Percentiles rank a stretch among this genome's conserved stretches.
Conservation (phyloP, 176 grass and related monocot genomes). For the Avena eriantha region DNA sequence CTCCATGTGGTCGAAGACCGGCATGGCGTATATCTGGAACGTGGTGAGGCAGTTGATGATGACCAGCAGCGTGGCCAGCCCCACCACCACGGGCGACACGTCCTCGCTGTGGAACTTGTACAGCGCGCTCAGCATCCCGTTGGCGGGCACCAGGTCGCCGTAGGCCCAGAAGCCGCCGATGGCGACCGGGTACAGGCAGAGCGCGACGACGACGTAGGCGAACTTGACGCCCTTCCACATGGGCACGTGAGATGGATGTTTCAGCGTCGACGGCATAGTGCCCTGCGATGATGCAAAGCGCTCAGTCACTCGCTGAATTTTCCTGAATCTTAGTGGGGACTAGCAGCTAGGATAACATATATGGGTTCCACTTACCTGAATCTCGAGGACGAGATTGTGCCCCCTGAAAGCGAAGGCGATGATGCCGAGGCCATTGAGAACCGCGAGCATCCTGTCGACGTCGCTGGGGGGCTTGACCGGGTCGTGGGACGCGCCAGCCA, state of each 20-base stretch:
- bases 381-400: slow-evolving; percentile 94
- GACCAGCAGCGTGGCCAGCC: slow-evolving; percentile 69
- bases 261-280: slow-evolving; percentile 90
- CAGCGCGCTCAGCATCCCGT: slow-evolving; percentile 72
- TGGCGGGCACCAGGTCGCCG: slow-evolving; percentile 77
- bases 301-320: neutral
- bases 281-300: slow-evolving; percentile 75
- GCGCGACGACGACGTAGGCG: slow-evolving; percentile 68
- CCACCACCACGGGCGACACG: slow-evolving; percentile 64
- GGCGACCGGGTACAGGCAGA: slow-evolving; percentile 80
- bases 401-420: slow-evolving; percentile 95
- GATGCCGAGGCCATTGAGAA: slow-evolving; percentile 87
- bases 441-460: slow-evolving; percentile 48
- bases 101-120: slow-evolving; percentile 74
- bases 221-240: slow-evolving; percentile 97
- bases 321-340: neutral
- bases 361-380: slow-evolving; percentile 53
- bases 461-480: slow-evolving; percentile 48
- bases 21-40: slow-evolving; percentile 94
- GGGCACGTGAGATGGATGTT: slow-evolving; percentile 84
- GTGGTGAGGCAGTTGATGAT: slow-evolving; percentile 86
- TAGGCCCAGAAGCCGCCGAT: slow-evolving; percentile 97
- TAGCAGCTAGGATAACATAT: neutral
- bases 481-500: slow-evolving; percentile 62
- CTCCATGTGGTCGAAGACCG: slow-evolving; percentile 91